Evolutionary conservation across 2,329 filamentous ascomycete species (phyloP), one percentile per base, ranked within the genome.

Genomic region (Dactylellina parvicollis): DNA sequence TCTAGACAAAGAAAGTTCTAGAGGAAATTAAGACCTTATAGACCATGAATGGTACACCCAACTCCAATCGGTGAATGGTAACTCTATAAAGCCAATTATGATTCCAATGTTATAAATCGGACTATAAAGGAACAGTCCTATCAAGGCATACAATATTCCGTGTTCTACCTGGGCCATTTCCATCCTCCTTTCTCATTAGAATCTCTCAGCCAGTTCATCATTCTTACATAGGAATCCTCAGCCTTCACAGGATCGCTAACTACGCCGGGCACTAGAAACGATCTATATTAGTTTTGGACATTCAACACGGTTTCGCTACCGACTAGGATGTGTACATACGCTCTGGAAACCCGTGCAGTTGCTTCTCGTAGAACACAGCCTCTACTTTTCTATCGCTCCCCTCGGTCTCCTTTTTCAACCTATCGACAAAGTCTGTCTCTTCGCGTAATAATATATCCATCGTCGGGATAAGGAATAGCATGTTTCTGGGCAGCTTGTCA

Each of bases 381-480:
- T 80, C 77, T 16, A 79, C 57, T 36, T 72, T 44, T 38, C 75
- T 73, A 30, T 42, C 59, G 7, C 26, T 80, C 4, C 78, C 77
- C 5, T 67, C 75, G 2, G 60, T 74, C 44, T 78, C 79, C 32
- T 67, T 72, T 54, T 77, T 78, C 32, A 81, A 26, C 30, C 82
- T 76, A 75, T 81, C 77, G 1, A 80, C 78, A 74, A 84, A 82
- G 1, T 64, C 74, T 34, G 80, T 78, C 76, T 82, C 81, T 76
- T 84, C 82, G 12, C 80, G 76, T 1, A 80, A 75, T 5, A 84
- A 75, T 34, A 84, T 83, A 64, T 84, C 83, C 9, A 82, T 77
- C 8, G 71, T 79, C 2, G 82, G 77, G 10, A 83, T 77, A 4
- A 83, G 76, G 47, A 84, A 78, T 12, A 84, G 59, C 74, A 84